Base-by-base conservation (phyloP, 441 rosid species). In the Croton setiger region DNA sequence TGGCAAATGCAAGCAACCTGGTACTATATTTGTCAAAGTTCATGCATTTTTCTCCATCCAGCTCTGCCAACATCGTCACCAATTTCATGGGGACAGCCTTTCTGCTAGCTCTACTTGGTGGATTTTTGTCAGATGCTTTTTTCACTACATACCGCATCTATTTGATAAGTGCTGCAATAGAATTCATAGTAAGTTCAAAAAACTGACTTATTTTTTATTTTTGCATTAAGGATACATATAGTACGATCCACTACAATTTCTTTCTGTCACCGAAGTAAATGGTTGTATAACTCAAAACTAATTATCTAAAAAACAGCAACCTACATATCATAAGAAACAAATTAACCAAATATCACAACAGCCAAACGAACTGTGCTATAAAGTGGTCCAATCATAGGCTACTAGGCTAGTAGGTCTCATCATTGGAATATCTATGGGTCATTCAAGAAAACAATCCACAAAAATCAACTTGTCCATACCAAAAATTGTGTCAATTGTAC, bases 81-180 rank as follows among this genome's bases (percentile, higher is more conserved):
- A 78, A 86, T 74, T 92, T 92, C 81, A 92, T 89, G 92, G 97
- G 97, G 71, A 88, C 94, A 14, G 85, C 94, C 56, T 92, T 92
- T 77, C 83, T 92, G 68, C 90, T 89, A 8, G 92, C 91, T 41
- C 82, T 92, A 63, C 87, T 89, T 1, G 97, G 97, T 61, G 97
- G 97, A 18, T 88, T 89, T 72, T 73, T 92, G 33, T 88, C 96
- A 3, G 96, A 92, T 66, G 85, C 92, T 53, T 77, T 76, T 80
- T 78, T 87, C 79, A 84, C 87, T 71, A 89, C 94, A 72, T 88
- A 86, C 51, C 61, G 59, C 71, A 86, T 89, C 68, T 92, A 86
- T 69, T n/a, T 85, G 71, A 83, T 84, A 69, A 84, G 96, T 70
- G 88, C 91, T 56, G 78, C 83, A 44, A 76, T 89, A 4, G 96